Evolutionary conservation across 2,329 filamentous ascomycete species (phyloP).

Genomic region (Metarhizium album): DNA sequence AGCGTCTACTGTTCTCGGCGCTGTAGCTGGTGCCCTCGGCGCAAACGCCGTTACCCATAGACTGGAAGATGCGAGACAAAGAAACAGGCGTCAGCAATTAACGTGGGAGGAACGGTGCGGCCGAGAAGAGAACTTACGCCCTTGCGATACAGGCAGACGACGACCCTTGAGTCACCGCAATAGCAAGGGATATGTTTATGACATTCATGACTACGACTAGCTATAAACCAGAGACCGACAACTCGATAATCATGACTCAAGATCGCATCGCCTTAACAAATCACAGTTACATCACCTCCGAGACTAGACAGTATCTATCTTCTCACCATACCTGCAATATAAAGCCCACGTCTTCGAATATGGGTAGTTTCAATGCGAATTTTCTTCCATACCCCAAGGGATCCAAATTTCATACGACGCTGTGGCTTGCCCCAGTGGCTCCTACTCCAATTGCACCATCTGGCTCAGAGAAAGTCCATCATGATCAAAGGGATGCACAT

Average conservation of each 20-base stretch:
- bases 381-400: not conserved
- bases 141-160: constrained; percentile 14
- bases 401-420: too few species aligned
- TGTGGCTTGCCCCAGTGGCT: too few species aligned
- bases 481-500: too few species aligned
- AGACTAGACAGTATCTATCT: constrained; percentile 4
- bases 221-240: constrained; percentile 10
- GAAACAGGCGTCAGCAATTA: constrained; percentile 21
- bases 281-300: constrained; percentile 10
- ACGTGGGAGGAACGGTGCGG: constrained; percentile 25
- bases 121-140: constrained; percentile 16
- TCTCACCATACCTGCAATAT: not conserved
- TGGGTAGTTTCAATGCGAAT: not conserved
- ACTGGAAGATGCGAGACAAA: constrained; percentile 27
- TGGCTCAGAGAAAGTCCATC: too few species aligned
- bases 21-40: constrained; percentile 43
- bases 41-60: constrained; percentile 39
- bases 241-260: constrained; percentile 15
- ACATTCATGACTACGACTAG: constrained; percentile 18
- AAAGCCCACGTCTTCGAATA: not conserved
- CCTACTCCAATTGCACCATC: too few species aligned
- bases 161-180: constrained; percentile 8
- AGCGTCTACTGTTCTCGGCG: constrained; percentile 42
- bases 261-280: constrained; percentile 16
- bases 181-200: constrained; percentile 10